Base-by-base conservation (phyloP, 2,329 filamentous ascomycete genomes). In the Fusarium albidum region DNA sequence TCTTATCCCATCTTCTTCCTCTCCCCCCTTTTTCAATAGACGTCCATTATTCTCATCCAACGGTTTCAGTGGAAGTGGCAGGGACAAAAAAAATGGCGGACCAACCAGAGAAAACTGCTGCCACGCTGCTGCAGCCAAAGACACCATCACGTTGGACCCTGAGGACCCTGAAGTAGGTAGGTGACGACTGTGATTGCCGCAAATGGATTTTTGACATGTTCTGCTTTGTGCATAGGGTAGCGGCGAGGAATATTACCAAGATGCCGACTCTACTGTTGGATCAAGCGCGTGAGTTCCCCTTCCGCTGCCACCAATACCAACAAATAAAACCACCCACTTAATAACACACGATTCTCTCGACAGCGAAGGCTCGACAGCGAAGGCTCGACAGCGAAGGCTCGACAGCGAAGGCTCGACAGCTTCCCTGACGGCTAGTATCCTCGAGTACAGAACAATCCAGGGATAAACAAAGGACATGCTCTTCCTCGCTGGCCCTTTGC, bases 211-310 rank as follows among this genome's bases (percentile, higher is more conserved):
- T 40, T 41, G 27, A 46, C n/a, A 21, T 17, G 38, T 32, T 14
- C 6, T 15, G 33, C 29, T 34, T 21, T 27, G 32, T 9, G 29
- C 42, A 41, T 41, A 54, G 49, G 15, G 15, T 10, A 37, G 55
- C 35, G 40, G 55, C 35, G 13, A 63, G 29, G 57, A 65, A 29
- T 15, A 40, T 17, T 15, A 40, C 14, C 46, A 49, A 48, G 63
- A 65, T 18, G 33, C 55, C 40, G 63, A 65, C 49, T 65, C 63
- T 13, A 42, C 63, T 10, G 52, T 65, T 6, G 63, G 63, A 5
- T 52, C 54, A 33, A 60, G 66, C 42, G 58, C 58, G 63, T 65
- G 42, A 55, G 63, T 5, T 7, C 21, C 21, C 7, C 21, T 21
- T 5, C 21, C 21, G 21, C 21, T 59, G 14, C 14, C 15, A 14